Evolutionary conservation across 768 basidiomycete genomes (phyloP).

Genomic region (Cyathus striatus): DNA sequence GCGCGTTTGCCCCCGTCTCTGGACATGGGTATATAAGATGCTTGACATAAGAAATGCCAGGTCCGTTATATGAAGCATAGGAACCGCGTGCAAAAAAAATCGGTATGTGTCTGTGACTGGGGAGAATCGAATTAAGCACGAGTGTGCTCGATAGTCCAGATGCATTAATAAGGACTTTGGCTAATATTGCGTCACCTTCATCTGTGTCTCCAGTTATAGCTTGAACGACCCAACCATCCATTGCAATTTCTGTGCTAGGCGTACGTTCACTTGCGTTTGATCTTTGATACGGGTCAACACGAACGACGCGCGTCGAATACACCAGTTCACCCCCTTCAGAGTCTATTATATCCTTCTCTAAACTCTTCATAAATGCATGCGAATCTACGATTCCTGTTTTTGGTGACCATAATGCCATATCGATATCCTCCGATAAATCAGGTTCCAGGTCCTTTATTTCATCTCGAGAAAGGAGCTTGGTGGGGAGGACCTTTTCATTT

Average conservation of each 20-base stretch:
- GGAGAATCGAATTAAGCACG: conserved; percentile 66
- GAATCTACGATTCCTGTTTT: conserved; percentile 91
- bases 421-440: conserved; percentile 66
- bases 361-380: conserved; percentile 73
- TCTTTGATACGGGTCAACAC: conserved; percentile 63
- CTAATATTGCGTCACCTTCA: conserved; percentile 59
- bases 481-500: conserved; percentile 44
- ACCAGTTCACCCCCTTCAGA: conserved; percentile 67
- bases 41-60: conserved; percentile 59
- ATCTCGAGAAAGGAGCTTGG: conserved; percentile 61
- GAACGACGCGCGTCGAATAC: conserved; percentile 76
- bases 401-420: conserved; percentile 73
- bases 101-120: conserved; percentile 51
- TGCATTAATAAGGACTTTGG: conserved; percentile 77
- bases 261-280: conserved; percentile 10
- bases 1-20: conserved; percentile 46
- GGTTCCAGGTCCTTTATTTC: conserved; percentile 78
- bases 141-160: conserved; percentile 71
- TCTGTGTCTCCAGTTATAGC: conserved; percentile 47
- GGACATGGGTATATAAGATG: conserved; percentile 94
- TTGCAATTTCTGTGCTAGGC: conserved; percentile 22
- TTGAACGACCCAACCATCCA: conserved; percentile 87
- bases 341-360: conserved; percentile 79
- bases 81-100: conserved; percentile 83
- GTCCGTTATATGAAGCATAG: conserved; percentile 84